Conservation (phyloP, 331 rosid genomes). For the Saraca asoca region DNA sequence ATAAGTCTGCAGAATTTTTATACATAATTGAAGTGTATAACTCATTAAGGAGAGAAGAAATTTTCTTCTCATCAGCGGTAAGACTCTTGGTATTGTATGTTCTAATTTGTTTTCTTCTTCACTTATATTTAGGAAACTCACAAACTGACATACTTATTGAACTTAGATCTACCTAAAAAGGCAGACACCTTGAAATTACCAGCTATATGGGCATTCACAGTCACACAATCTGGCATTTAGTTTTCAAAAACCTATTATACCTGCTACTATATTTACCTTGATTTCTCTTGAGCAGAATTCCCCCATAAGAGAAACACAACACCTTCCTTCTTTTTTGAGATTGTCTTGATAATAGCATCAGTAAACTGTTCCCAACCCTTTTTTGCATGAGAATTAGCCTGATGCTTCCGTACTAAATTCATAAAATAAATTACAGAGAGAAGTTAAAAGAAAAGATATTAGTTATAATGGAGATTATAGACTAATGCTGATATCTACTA, state of each 20-base stretch:
- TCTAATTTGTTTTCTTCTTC: too few relatives aligned
- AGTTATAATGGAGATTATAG: not conserved
- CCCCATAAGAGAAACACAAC: conserved; percentile 94
- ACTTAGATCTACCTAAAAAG: too few relatives aligned
- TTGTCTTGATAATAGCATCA: conserved; percentile 76
- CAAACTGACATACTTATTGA: too few relatives aligned
- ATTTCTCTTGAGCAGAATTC: conserved; percentile 82
- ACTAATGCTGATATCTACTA: not conserved
- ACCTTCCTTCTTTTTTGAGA: conserved; percentile 81
- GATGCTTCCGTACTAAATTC: conserved; percentile 75
- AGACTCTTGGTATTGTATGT: too few relatives aligned
- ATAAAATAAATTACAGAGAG: conserved; percentile 13
- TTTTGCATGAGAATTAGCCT: conserved; percentile 91
- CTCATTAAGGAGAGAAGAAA: not conserved
- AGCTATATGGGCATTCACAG: too few relatives aligned
- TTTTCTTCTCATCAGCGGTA: too few relatives aligned
- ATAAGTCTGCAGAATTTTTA: not conserved
- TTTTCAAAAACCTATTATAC: conserved; percentile 2
- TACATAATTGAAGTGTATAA: not conserved
- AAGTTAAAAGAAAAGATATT: not conserved
- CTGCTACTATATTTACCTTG: conserved; percentile 47
- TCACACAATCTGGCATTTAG: conserved; percentile 9
- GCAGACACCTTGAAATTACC: too few relatives aligned
- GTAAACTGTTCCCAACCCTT: conserved; percentile 98
- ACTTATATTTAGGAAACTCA: too few relatives aligned